Percentiles rank a stretch among this genome's conserved stretches.
These are phyloP conservation scores for Helichrysum umbraculigerum DNA, from an alignment of 129 eudicot genomes.

Conservation along the genomic window DNA sequence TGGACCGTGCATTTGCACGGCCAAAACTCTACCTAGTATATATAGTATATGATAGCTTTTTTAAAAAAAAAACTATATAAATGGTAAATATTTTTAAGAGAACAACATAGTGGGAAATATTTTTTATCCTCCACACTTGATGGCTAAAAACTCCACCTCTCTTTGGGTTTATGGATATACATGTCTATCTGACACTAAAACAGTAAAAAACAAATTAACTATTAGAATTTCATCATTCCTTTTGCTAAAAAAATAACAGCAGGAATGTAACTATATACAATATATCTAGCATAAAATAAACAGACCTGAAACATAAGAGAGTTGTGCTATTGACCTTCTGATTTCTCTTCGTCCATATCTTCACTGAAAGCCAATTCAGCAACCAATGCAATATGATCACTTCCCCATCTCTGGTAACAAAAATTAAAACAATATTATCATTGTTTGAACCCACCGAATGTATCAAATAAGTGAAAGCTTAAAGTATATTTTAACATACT, in stretches of 20 bases:
- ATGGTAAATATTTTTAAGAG: too few relatives aligned
- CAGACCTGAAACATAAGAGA: slow-evolving; percentile 9
- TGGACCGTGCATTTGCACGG: too few relatives aligned
- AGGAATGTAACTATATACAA: not conserved
- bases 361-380: slow-evolving; percentile 75
- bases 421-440: not conserved
- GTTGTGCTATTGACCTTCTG: slow-evolving; percentile 31
- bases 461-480: slow-evolving; percentile 7
- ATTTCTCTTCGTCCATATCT: slow-evolving; percentile 26
- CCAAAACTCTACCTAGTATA: too few relatives aligned
- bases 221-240: not conserved
- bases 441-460: not conserved
- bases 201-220: too few relatives aligned
- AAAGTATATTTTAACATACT: not conserved
- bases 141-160: too few relatives aligned
- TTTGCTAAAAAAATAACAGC: slow-evolving; percentile 16
- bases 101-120: too few relatives aligned
- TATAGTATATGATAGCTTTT: too few relatives aligned
- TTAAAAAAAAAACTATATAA: too few relatives aligned
- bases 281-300: slow-evolving; percentile 4
- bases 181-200: too few relatives aligned
- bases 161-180: too few relatives aligned
- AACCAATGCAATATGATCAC: slow-evolving; percentile 82
- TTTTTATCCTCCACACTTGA: too few relatives aligned
- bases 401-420: slow-evolving; percentile 91